phyloP scores from a whole-genome alignment of 331 rosid genomes.

The Malus hybrid region DNA sequence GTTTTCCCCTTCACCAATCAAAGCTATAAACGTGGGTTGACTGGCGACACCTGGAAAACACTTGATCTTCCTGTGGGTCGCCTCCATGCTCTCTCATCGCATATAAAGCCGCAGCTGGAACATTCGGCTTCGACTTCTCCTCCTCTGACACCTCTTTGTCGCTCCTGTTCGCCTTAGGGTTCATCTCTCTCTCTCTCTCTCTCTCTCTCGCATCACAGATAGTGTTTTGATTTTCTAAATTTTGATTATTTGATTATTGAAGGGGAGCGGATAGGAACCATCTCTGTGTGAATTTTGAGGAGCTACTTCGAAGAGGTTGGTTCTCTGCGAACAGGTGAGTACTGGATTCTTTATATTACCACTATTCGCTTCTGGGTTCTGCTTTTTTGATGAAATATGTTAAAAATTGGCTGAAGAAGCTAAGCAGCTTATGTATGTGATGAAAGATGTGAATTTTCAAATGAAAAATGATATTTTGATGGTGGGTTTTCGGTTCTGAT shows the following conservation, averaged over 20 bases:
- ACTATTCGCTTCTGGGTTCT: background rate
- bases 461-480: background rate
- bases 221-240: background rate
- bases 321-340: conserved; percentile 14
- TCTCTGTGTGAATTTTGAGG: background rate
- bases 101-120: background rate
- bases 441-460: background rate
- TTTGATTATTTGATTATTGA: background rate
- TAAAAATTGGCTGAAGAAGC: background rate
- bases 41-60: background rate
- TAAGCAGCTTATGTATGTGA: background rate
- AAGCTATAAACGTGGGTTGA: background rate
- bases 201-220: no score
- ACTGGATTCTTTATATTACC: background rate
- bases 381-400: background rate
- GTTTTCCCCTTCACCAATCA: background rate
- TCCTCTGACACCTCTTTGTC: background rate
- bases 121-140: background rate
- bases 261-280: conserved; percentile 5
- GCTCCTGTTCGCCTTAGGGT: conserved; percentile 19
- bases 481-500: background rate
- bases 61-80: background rate
- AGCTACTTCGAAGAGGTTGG: background rate
- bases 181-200: background rate
- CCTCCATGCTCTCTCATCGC: background rate